Evolutionary conservation across 805 yeast species (phyloP).

Genomic region (Nakazawaea ernobii): DNA sequence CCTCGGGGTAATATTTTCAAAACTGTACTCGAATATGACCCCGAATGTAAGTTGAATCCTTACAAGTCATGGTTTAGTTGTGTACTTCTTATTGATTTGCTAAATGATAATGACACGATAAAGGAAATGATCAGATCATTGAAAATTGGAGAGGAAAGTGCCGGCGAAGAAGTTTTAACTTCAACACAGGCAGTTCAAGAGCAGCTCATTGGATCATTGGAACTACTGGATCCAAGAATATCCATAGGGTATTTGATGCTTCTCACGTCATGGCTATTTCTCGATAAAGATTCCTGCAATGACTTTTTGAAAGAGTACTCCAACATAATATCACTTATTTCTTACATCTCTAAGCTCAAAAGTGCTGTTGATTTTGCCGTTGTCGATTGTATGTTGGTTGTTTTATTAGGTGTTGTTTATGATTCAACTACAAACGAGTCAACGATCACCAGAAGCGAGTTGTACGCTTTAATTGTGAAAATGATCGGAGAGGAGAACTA

Average conservation of each 20-base stretch:
- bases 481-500: slow-evolving; percentile 81
- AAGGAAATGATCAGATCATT: slow-evolving; percentile 43
- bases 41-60: slow-evolving; percentile 70
- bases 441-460: slow-evolving; percentile 52
- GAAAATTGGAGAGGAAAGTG: slow-evolving; percentile 50
- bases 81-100: slow-evolving; percentile 53
- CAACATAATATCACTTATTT: slow-evolving; percentile 58
- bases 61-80: slow-evolving; percentile 83
- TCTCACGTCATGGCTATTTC: slow-evolving; percentile 71
- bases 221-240: slow-evolving; percentile 62
- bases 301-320: slow-evolving; percentile 68
- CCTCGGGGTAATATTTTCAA: slow-evolving; percentile 60
- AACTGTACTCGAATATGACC: slow-evolving; percentile 71
- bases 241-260: slow-evolving; percentile 75
- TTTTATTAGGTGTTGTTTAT: slow-evolving; percentile 70
- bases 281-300: slow-evolving; percentile 66
- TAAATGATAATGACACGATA: slow-evolving; percentile 48
- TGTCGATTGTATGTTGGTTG: slow-evolving; percentile 67
- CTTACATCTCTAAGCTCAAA: slow-evolving; percentile 50
- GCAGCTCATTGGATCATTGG: slow-evolving; percentile 58
- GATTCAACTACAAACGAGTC: slow-evolving; percentile 67
- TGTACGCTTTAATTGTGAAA: slow-evolving; percentile 57
- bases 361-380: slow-evolving; percentile 44
- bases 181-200: slow-evolving; percentile 76
- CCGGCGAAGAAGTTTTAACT: slow-evolving; percentile 64